Conservation (phyloP, 768 basidiomycete genomes). For the Xerocomellus chrysenteron region DNA sequence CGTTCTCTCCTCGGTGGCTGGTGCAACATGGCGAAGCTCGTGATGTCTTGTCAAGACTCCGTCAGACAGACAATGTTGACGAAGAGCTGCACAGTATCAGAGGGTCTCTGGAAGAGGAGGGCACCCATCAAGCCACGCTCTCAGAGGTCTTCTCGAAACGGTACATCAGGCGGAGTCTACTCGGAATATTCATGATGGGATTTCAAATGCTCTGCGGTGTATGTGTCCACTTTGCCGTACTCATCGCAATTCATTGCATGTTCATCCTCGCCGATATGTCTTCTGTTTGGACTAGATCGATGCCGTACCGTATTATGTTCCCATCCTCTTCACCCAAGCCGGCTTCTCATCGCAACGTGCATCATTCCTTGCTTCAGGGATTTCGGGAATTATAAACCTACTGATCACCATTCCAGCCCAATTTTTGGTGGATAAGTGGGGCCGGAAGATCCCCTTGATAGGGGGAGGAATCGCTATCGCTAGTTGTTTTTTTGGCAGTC, state of each 20-base stretch:
- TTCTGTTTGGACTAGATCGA: conserved; percentile 22
- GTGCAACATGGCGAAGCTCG: conserved; percentile 37
- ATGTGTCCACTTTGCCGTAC: neutral
- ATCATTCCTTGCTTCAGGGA: conserved; percentile 50
- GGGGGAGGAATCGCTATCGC: conserved; percentile 42
- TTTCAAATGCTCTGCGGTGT: conserved; percentile 41
- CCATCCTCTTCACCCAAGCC: conserved; percentile 48
- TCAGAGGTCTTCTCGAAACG: conserved; percentile 30
- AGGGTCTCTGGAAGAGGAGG: conserved; percentile 25
- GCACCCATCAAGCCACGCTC: conserved; percentile 19
- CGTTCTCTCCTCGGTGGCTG: conserved; percentile 27
- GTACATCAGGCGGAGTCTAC: conserved; percentile 34
- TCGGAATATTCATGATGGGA: conserved; percentile 45
- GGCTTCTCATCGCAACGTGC: conserved; percentile 49
- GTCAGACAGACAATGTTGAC: conserved; percentile 13
- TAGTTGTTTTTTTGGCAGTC: conserved; percentile 39
- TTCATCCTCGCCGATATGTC: neutral
- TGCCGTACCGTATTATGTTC: conserved; percentile 40
- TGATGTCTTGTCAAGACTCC: conserved; percentile 25
- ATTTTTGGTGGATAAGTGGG: conserved; percentile 41
- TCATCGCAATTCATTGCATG: neutral
- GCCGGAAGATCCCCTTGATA: conserved; percentile 37
- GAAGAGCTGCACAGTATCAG: conserved; percentile 22
- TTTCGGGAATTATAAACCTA: conserved; percentile 47
- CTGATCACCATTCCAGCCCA: conserved; percentile 39